Evolutionary conservation across 2,329 filamentous ascomycete genomes (phyloP).

Genomic region (Phyllachora maydis): DNA sequence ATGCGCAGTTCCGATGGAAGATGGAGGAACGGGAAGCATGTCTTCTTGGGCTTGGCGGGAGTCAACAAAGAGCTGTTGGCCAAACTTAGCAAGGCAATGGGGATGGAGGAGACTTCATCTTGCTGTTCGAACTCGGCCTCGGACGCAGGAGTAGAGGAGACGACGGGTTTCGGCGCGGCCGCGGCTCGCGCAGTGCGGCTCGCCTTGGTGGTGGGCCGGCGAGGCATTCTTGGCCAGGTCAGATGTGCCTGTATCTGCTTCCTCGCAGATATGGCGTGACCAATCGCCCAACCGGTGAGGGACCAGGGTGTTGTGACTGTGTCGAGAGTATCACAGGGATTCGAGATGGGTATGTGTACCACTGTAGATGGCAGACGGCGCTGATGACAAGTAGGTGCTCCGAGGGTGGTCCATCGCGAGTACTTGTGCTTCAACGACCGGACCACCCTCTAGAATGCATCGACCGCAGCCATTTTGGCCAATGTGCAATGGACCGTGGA

Average conservation of each 20-base stretch:
- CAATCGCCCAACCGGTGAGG: too few relatives aligned
- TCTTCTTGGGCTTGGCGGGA: constrained; percentile 13
- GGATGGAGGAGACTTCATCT: constrained; percentile 17
- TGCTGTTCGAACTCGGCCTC: constrained; percentile 16
- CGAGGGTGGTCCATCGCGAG: constrained; percentile 37
- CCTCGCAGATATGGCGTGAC: too few relatives aligned
- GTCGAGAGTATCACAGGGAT: too few relatives aligned
- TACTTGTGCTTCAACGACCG: constrained; percentile 14
- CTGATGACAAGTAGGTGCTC: constrained; percentile 17
- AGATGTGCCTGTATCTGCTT: too few relatives aligned
- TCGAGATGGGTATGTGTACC: too few relatives aligned
- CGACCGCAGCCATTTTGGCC: constrained; percentile 20
- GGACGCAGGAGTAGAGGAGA: constrained; percentile 15
- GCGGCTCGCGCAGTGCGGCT: too few relatives aligned
- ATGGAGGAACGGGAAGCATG: constrained; percentile 42
- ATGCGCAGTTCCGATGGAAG: constrained; percentile 51
- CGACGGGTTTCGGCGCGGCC: constrained; percentile 10
- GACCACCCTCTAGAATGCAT: constrained; percentile 34
- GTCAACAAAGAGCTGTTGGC: too few relatives aligned
- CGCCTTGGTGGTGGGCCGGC: too few relatives aligned
- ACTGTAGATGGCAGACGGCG: too few relatives aligned
- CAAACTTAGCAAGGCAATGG: constrained; percentile 19
- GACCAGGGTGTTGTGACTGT: too few relatives aligned
- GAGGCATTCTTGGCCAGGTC: too few relatives aligned
- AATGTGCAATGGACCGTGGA: constrained; percentile 7